Conservation (phyloP, 75 land plant genomes). For the Cryptomeria japonica region DNA sequence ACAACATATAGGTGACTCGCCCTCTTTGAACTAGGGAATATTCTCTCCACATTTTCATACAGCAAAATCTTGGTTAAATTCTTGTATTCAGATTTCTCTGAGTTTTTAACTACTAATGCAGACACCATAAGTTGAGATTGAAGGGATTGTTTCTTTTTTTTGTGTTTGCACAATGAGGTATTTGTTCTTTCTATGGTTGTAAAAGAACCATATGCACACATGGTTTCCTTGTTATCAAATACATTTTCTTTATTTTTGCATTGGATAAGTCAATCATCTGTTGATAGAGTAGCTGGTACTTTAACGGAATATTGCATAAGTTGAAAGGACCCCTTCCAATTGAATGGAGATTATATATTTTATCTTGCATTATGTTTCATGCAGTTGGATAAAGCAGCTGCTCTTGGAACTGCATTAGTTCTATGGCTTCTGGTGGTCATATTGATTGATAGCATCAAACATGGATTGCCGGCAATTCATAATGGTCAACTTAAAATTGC, state of each 20-base stretch:
- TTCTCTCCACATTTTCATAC: no score
- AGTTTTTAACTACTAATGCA: no score
- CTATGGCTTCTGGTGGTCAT: constrained; percentile 30
- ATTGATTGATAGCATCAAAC: constrained; percentile 16
- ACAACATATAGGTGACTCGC: no score
- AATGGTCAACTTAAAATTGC: constrained; percentile 19
- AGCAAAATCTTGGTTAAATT: no score
- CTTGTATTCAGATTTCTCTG: no score
- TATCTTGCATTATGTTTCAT: not conserved
- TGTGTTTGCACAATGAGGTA: no score
- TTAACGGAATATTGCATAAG: not conserved
- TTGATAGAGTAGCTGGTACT: not conserved
- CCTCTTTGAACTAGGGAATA: no score
- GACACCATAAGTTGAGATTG: no score
- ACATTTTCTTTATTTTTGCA: not conserved
- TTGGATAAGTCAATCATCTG: not conserved
- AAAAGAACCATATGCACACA: not conserved
- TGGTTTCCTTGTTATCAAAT: not conserved
- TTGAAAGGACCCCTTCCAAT: not conserved
- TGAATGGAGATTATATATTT: not conserved
- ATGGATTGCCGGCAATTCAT: constrained; percentile 24
- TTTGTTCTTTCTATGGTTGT: not conserved
- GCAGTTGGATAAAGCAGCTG: constrained; percentile 30
- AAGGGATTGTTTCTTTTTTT: not conserved
- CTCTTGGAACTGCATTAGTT: constrained; percentile 28